Evolutionary conservation across 352 stramenopile genomes (phyloP).

Genomic region (Pythium phragmiticola): DNA sequence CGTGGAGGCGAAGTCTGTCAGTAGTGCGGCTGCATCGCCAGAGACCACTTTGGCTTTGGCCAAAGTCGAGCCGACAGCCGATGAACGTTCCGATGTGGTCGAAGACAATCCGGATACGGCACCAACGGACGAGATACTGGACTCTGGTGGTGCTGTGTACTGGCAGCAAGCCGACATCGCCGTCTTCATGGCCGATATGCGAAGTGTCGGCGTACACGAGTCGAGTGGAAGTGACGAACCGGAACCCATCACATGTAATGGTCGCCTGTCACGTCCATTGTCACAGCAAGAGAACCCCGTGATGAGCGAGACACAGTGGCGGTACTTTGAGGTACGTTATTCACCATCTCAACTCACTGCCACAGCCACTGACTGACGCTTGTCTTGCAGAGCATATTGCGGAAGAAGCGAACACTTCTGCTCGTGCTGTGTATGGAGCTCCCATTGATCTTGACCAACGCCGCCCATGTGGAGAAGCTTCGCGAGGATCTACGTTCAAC

Average conservation of each 20-base stretch:
- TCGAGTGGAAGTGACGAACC: slow-evolving; percentile 30
- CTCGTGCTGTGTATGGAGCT: slow-evolving; percentile 70
- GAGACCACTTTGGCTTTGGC: background rate
- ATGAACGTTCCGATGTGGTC: background rate
- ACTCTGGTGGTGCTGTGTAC: slow-evolving; percentile 14
- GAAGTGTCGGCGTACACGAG: slow-evolving; percentile 5
- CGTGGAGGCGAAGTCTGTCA: background rate
- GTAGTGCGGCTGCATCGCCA: background rate
- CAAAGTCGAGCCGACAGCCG: background rate
- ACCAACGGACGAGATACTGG: slow-evolving; percentile 1
- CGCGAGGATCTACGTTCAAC: slow-evolving; percentile 33
- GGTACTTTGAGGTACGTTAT: slow-evolving; percentile 49
- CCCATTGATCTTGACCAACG: slow-evolving; percentile 58
- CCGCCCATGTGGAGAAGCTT: slow-evolving; percentile 41
- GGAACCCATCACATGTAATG: slow-evolving; percentile 61
- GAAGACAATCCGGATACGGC: background rate
- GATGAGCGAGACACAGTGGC: slow-evolving; percentile 70
- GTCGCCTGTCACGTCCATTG: slow-evolving; percentile 47
- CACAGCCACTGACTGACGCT: background rate
- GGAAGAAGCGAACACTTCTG: slow-evolving; percentile 61
- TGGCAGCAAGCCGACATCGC: slow-evolving; percentile 45
- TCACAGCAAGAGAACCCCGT: slow-evolving; percentile 49
- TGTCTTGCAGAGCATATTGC: slow-evolving; percentile 40
- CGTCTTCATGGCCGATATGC: slow-evolving; percentile 62
- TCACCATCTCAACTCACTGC: background rate